These are phyloP conservation scores for Bolboschoenus planiculmis DNA, from an alignment of 176 grass and related monocot genomes.

Conservation along the genomic window DNA sequence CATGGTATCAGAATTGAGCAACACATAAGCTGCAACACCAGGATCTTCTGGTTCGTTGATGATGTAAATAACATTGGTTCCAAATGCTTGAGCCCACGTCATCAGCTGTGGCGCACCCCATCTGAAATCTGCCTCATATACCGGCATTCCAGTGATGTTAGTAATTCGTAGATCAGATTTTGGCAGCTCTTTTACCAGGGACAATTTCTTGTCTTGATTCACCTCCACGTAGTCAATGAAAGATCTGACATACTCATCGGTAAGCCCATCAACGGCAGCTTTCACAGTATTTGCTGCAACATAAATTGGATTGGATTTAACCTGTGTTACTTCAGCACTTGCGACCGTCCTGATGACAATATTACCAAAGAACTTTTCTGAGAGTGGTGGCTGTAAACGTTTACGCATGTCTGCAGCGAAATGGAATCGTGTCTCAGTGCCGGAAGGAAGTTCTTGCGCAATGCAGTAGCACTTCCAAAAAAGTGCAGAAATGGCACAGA, in stretches of 20 bases:
- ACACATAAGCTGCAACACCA: background rate
- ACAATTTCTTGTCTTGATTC: background rate
- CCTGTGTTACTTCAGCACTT: background rate
- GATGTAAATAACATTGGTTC: background rate
- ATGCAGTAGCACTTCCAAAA: constrained; percentile 28
- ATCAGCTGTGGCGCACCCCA: background rate
- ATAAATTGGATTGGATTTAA: background rate
- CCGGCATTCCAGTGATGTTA: background rate
- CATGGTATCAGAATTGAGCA: background rate
- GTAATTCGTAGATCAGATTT: background rate
- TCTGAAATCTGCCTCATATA: background rate
- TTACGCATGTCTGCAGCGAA: constrained; percentile 8
- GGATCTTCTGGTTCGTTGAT: background rate
- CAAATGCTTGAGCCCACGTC: background rate
- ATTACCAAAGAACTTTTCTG: constrained; percentile 12
- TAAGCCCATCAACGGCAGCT: background rate
- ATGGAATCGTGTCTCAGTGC: background rate
- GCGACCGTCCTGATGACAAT: background rate
- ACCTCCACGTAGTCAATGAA: constrained; percentile 11
- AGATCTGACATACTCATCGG: constrained; percentile 12
- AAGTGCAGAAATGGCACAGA: constrained; percentile 15
- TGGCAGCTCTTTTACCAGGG: background rate
- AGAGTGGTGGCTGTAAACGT: constrained; percentile 9
- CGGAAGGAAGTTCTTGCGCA: background rate
- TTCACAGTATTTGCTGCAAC: background rate